Evolutionary conservation across 768 basidiomycete genomes (phyloP), one percentile per base, ranked within the genome.

Genomic region (Suillus sp.): DNA sequence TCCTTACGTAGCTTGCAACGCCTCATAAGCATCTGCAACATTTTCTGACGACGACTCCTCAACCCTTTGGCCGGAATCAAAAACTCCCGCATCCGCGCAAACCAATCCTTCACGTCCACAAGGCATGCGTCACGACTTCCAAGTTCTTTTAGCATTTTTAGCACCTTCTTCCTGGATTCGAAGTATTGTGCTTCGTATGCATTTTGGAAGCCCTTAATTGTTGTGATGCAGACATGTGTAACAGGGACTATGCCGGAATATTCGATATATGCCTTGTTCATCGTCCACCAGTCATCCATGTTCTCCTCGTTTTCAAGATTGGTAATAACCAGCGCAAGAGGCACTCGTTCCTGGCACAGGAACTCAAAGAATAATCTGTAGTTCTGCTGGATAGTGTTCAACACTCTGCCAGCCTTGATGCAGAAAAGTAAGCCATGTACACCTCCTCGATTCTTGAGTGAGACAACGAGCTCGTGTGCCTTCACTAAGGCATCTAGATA

Each of bases 361-460:
- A 20, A 42, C 18, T 42, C 42, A 3, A 9, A 42, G 18, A 42
- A 42, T 42, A 42, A 42, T 20, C 18, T 42, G 42, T 42, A 20
- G 3, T 42, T 42, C 42, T 42, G 18, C 18, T 42, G 42, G 3
- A 65, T 70, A 30, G 64, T 70, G 7, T 40, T 53, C 9, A 68
- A 78, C 60, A 75, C 70, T 66, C 75, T 70, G 34, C 72, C 70
- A 47, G 55, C 62, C 63, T 61, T 75, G 64, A n/a, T 76, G 66
- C 75, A 75, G 53, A 76, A 73, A 37, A 82, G 64, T 25, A 82
- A 75, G 32, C 82, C 74, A 65, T 72, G 77, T 43, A 82, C 66
- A 8, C 82, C 80, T 32, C 70, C 76, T 3, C 65, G 65, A 32
- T 58, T 59, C 27, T 74, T 69, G 27, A 82, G 72, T 1, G 62